Evolutionary conservation across 1,284 basidiomycete genomes (phyloP).

Genomic region (Phlebopus sp.): DNA sequence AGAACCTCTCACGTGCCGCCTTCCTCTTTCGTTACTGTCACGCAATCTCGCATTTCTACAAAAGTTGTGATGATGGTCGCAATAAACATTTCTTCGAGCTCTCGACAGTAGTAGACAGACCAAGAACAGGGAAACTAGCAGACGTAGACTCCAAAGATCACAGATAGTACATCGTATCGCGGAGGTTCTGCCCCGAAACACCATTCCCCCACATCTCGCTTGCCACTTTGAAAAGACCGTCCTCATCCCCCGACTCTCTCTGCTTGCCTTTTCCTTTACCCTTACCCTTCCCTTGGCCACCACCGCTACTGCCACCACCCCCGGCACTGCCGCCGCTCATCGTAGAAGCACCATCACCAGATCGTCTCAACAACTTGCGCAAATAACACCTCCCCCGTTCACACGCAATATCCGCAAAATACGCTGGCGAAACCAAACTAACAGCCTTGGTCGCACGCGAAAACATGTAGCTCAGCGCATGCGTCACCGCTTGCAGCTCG

Average conservation of each 20-base stretch:
- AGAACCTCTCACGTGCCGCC: too few species aligned
- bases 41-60: too few species aligned
- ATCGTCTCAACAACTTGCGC: constrained; percentile 47
- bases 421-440: constrained; percentile 73
- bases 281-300: constrained; percentile 10
- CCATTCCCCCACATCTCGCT: constrained; percentile 53
- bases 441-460: constrained; percentile 79
- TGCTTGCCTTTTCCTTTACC: constrained; percentile 21
- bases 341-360: constrained; percentile 40
- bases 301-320: not conserved
- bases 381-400: constrained; percentile 77
- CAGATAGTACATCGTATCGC: constrained; percentile 72
- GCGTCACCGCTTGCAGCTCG: constrained; percentile 54
- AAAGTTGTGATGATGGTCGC: too few species aligned
- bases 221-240: constrained; percentile 46
- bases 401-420: constrained; percentile 74
- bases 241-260: constrained; percentile 5
- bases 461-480: constrained; percentile 72
- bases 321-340: too few species aligned
- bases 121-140: too few species aligned
- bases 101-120: too few species aligned
- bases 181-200: constrained; percentile 46
- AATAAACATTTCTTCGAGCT: too few species aligned
- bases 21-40: too few species aligned
- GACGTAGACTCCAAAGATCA: too few species aligned